phyloP scores from a whole-genome alignment of 495 filamentous ascomycete genomes.

The Penicillium ochrochloron region DNA sequence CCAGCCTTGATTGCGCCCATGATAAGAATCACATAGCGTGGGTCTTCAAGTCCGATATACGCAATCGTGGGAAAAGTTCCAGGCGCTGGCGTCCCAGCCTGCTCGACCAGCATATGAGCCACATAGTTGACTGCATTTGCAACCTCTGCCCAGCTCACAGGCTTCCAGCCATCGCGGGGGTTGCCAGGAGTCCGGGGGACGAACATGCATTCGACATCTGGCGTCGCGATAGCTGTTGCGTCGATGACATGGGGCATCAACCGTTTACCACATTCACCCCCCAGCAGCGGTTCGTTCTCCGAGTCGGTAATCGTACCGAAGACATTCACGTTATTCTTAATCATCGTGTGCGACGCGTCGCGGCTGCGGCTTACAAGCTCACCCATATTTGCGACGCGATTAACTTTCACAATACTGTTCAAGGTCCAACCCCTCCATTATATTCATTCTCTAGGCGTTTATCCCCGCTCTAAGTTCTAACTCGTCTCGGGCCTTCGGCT shows the following conservation, averaged over 20 bases:
- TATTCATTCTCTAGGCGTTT: not conserved
- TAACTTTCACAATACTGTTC: not conserved
- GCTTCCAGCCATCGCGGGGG: slow-evolving; percentile 31
- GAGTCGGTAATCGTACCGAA: slow-evolving; percentile 8
- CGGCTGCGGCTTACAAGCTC: slow-evolving; percentile 7
- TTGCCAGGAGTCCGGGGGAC: slow-evolving; percentile 20
- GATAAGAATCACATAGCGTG: slow-evolving; percentile 43
- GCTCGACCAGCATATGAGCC: slow-evolving; percentile 42
- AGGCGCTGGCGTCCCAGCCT: slow-evolving; percentile 29
- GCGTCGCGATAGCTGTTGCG: slow-evolving; percentile 22
- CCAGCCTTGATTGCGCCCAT: slow-evolving; percentile 41
- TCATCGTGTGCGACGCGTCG: slow-evolving; percentile 10
- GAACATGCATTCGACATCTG: slow-evolving; percentile 20
- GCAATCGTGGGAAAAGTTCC: slow-evolving; percentile 36
- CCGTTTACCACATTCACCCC: slow-evolving; percentile 23
- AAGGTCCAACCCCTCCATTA: not conserved
- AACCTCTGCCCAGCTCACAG: slow-evolving; percentile 29
- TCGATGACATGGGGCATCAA: slow-evolving; percentile 25
- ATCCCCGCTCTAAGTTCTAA: not conserved
- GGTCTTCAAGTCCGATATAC: slow-evolving; percentile 45
- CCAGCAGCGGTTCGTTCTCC: slow-evolving; percentile 11
- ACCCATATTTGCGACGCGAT: slow-evolving; percentile 10
- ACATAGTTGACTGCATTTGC: slow-evolving; percentile 47
- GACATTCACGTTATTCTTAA: not conserved
- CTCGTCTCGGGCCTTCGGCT: not conserved